These are phyloP conservation scores for Aspergillus sclerotialis DNA, from an alignment of 2,329 filamentous ascomycete genomes.

Conservation along the genomic window DNA sequence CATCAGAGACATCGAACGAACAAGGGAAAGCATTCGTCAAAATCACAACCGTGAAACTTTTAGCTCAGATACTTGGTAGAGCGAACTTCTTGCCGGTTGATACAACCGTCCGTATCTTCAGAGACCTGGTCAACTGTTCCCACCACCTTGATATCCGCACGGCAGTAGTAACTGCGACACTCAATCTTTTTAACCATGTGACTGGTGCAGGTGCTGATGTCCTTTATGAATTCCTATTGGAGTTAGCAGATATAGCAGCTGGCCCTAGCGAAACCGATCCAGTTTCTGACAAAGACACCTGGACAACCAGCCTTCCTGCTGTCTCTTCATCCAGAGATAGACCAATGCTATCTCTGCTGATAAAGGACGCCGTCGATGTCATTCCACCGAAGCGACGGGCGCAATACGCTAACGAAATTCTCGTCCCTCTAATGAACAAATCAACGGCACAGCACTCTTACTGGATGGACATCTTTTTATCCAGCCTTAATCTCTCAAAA, in stretches of 20 bases:
- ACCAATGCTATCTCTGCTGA: slow-evolving; percentile 8
- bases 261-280: slow-evolving; percentile 7
- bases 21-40: slow-evolving; percentile 4
- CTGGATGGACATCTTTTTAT: slow-evolving; percentile 15
- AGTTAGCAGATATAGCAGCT: slow-evolving; percentile 4
- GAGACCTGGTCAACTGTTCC: slow-evolving; percentile 4
- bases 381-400: slow-evolving; percentile 5
- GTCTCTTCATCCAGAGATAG: slow-evolving; percentile 2
- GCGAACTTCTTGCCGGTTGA: slow-evolving; percentile 6
- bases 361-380: slow-evolving; percentile 1
- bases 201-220: slow-evolving; percentile 1
- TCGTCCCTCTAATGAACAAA: slow-evolving; percentile 12
- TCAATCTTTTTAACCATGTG: slow-evolving; percentile 8
- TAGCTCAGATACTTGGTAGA: slow-evolving; percentile 7
- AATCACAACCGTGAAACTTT: slow-evolving; percentile 13
- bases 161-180: slow-evolving; percentile 5
- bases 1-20: neutral
- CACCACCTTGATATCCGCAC: slow-evolving; percentile 10
- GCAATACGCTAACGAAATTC: slow-evolving; percentile 7
- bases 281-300: slow-evolving; percentile 3
- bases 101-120: slow-evolving; percentile 3
- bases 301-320: slow-evolving; percentile 4
- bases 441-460: slow-evolving; percentile 11
- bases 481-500: slow-evolving; percentile 1
- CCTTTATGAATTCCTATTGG: slow-evolving; percentile 1